phyloP scores from a whole-genome alignment of 768 basidiomycete species.

The Trametes punicea region DNA sequence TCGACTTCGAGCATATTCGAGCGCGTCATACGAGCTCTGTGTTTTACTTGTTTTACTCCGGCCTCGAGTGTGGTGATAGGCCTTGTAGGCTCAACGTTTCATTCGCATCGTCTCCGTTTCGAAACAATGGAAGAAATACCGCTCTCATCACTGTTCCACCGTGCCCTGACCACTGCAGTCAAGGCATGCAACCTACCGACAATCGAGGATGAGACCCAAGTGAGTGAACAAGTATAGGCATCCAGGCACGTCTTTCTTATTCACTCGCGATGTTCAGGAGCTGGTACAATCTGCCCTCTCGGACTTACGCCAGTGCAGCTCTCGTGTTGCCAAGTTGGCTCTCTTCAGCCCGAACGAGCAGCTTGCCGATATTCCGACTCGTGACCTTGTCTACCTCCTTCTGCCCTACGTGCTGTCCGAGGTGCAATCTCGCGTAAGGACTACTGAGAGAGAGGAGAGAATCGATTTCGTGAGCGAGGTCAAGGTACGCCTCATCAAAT shows the following conservation, averaged over 20 bases:
- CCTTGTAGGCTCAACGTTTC: too few relatives aligned
- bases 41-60: neutral
- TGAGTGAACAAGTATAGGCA: conserved; percentile 4
- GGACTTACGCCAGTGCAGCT: conserved; percentile 52
- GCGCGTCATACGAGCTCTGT: neutral
- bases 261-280: conserved; percentile 40
- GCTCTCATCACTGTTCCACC: conserved; percentile 38
- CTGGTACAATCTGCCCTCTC: conserved; percentile 51
- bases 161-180: conserved; percentile 37
- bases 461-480: conserved; percentile 50
- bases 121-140: conserved; percentile 27
- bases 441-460: conserved; percentile 56
- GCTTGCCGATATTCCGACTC: conserved; percentile 77
- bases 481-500: conserved; percentile 45
- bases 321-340: conserved; percentile 55
- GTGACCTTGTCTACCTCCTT: conserved; percentile 70
- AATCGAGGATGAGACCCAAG: conserved; percentile 45
- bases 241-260: neutral
- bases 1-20: conserved; percentile 9
- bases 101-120: too few relatives aligned
- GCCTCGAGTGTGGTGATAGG: too few relatives aligned
- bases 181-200: conserved; percentile 40
- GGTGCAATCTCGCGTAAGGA: conserved; percentile 55
- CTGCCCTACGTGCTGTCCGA: conserved; percentile 69
- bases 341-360: conserved; percentile 84